These are phyloP conservation scores for Macaranga tanarius DNA, from an alignment of 441 rosid genomes.

Conservation along the genomic window DNA sequence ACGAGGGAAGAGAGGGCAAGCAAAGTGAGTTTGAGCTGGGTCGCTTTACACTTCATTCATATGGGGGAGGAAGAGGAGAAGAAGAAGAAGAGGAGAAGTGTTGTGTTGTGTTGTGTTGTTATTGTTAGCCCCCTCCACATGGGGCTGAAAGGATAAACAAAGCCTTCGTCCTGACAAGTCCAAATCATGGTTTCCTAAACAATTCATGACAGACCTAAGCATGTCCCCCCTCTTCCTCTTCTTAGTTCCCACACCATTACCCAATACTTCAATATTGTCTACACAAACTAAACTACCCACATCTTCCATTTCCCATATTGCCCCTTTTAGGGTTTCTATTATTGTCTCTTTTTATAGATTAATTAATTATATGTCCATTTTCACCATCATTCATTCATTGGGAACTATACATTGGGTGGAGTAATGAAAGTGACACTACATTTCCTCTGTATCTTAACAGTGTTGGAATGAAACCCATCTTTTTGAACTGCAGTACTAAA, in stretches of 20 bases:
- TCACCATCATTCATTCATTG: neutral
- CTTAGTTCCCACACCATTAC: slow-evolving; percentile 13
- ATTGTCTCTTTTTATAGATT: neutral
- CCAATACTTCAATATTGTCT: slow-evolving; percentile 30
- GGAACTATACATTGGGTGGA: neutral
- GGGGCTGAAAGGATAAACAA: slow-evolving; percentile 29
- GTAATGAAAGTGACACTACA: slow-evolving; percentile 17
- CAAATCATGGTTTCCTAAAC: slow-evolving; percentile 41
- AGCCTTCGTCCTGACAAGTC: slow-evolving; percentile 41
- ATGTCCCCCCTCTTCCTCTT: slow-evolving; percentile 26
- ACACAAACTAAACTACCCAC: slow-evolving; percentile 2
- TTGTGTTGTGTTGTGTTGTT: too few species aligned
- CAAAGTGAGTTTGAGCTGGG: slow-evolving; percentile 25
- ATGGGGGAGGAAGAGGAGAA: slow-evolving; percentile 9
- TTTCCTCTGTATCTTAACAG: neutral
- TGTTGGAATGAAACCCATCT: slow-evolving; percentile 5
- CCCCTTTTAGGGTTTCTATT: slow-evolving; percentile 7
- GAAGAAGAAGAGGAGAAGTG: neutral
- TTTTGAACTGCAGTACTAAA: too few species aligned
- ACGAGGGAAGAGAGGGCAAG: slow-evolving; percentile 13
- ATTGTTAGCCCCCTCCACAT: slow-evolving; percentile 39
- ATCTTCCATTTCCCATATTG: neutral
- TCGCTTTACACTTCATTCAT: slow-evolving; percentile 47
- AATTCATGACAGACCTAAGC: slow-evolving; percentile 38
- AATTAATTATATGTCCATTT: neutral